These are phyloP conservation scores for Cladosporium sp. DNA, from an alignment of 2,329 filamentous ascomycete species.

Conservation along the genomic window DNA sequence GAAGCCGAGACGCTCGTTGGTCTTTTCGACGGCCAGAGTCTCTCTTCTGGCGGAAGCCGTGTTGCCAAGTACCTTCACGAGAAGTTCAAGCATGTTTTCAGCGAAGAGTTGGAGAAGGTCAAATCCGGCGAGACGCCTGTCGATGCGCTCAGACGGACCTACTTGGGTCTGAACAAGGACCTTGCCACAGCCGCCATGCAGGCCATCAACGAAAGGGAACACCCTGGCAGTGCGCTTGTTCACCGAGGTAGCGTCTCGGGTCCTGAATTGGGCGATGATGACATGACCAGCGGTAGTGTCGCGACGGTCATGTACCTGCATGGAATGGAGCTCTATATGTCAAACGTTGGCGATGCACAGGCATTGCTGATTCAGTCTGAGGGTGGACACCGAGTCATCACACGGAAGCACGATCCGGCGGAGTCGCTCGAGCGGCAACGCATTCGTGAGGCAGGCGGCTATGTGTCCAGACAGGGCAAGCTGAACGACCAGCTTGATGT, in stretches of 20 bases:
- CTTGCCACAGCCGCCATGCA: constrained; percentile 79
- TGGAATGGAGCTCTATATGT: constrained; percentile 84
- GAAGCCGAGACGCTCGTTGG: constrained; percentile 87
- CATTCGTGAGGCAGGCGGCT: constrained; percentile 90
- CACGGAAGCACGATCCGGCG: constrained; percentile 87
- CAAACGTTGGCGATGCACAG: constrained; percentile 92
- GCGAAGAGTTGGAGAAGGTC: constrained; percentile 71
- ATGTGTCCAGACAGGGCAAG: constrained; percentile 89
- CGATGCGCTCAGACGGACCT: constrained; percentile 81
- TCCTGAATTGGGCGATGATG: constrained; percentile 79
- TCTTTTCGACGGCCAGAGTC: constrained; percentile 92
- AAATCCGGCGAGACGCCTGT: constrained; percentile 64
- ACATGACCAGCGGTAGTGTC: constrained; percentile 83
- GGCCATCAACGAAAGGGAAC: constrained; percentile 67
- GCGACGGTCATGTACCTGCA: constrained; percentile 89
- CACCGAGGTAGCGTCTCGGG: constrained; percentile 69
- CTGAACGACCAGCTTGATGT: constrained; percentile 89
- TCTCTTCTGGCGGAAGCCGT: constrained; percentile 85
- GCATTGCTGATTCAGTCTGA: constrained; percentile 92
- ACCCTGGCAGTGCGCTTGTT: constrained; percentile 43
- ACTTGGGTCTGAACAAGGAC: constrained; percentile 88
- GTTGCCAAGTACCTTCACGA: constrained; percentile 96
- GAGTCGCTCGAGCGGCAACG: constrained; percentile 77
- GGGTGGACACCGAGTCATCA: constrained; percentile 76
- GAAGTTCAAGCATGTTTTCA: constrained; percentile 83